phyloP scores from a whole-genome alignment of 345 rosid genomes.

The Brassica rapa region DNA sequence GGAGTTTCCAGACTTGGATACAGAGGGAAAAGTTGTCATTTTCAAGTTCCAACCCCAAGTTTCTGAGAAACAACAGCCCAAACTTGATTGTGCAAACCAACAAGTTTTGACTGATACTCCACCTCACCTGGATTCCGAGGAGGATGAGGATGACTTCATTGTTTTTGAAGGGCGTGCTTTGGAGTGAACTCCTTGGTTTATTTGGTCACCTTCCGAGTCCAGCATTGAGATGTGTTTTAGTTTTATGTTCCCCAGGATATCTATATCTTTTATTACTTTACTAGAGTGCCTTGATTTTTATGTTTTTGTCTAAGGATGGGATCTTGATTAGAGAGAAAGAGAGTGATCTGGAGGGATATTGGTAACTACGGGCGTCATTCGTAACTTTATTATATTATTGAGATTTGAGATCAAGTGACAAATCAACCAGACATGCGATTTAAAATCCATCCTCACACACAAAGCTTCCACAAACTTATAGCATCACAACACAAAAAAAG shows the following conservation, averaged over 20 bases:
- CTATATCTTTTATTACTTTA: not conserved
- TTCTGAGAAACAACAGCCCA: not conserved
- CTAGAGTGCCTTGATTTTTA: not conserved
- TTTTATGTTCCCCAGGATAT: not conserved
- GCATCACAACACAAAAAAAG: slow-evolving; percentile 25
- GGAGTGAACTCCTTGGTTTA: not conserved
- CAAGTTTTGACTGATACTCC: not conserved
- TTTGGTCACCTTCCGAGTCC: not conserved
- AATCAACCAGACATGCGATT: slow-evolving; percentile 28
- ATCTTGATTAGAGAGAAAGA: not conserved
- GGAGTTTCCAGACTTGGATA: not conserved
- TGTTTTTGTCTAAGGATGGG: not conserved
- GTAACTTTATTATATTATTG: slow-evolving; percentile 7
- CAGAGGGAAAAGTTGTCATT: slow-evolving; percentile 8
- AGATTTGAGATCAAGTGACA: not conserved
- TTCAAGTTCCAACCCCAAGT: slow-evolving; percentile 12
- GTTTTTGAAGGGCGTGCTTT: slow-evolving; percentile 11
- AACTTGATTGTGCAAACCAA: slow-evolving; percentile 4
- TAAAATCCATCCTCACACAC: slow-evolving; percentile 20
- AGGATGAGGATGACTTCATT: slow-evolving; percentile 11
- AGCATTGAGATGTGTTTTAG: not conserved
- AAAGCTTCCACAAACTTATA: slow-evolving; percentile 7
- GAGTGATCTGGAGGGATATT: not conserved
- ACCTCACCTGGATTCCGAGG: not conserved
- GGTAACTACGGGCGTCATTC: not conserved